These are phyloP conservation scores for Phaeotremella fagi DNA, from an alignment of 768 basidiomycete genomes.

Conservation along the genomic window DNA sequence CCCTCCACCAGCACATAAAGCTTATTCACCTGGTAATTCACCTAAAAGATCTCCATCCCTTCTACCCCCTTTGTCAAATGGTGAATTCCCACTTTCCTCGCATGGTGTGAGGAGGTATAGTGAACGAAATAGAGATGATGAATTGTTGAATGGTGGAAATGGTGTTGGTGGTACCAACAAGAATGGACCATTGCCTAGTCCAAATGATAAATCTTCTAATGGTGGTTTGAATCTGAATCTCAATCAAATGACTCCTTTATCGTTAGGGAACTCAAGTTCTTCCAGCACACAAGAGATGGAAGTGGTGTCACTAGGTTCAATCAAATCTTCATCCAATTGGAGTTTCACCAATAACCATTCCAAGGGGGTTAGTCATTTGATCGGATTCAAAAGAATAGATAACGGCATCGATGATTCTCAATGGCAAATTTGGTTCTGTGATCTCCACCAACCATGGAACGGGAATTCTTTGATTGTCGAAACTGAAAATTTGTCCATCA, in stretches of 20 bases:
- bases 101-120: conserved; percentile 29
- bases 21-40: conserved; percentile 16
- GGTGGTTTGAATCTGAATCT: not conserved
- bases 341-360: conserved; percentile 1
- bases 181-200: conserved; percentile 1
- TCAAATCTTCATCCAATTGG: conserved; percentile 1
- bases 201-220: conserved; percentile 1
- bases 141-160: not conserved
- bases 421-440: conserved; percentile 28
- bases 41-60: conserved; percentile 29
- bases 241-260: not conserved
- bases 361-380: conserved; percentile 4
- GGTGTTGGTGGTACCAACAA: not conserved
- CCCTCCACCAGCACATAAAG: conserved; percentile 14
- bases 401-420: conserved; percentile 24
- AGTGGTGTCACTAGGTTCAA: conserved; percentile 4
- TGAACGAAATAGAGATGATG: not conserved
- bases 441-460: conserved; percentile 28
- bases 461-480: conserved; percentile 22
- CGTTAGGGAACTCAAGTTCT: not conserved
- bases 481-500: too few species aligned
- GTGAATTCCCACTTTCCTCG: conserved; percentile 39
- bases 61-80: conserved; percentile 28
- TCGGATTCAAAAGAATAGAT: conserved; percentile 14
- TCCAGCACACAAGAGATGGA: not conserved